These are phyloP conservation scores for Melanogaster broomeanus DNA, from an alignment of 768 basidiomycete genomes.

Conservation along the genomic window DNA sequence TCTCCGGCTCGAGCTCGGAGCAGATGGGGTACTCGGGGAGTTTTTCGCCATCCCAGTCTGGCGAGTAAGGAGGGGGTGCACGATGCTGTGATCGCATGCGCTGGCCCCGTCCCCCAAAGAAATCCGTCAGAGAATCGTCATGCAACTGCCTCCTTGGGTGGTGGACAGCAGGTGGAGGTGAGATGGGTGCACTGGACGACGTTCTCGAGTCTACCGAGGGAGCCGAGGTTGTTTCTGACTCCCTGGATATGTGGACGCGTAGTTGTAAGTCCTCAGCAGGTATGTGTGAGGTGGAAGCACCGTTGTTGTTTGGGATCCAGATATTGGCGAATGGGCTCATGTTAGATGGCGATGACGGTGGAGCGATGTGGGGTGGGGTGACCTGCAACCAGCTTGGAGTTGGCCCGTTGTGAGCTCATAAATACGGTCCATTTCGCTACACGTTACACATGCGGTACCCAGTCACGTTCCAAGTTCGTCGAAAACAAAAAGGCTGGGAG, in stretches of 20 bases:
- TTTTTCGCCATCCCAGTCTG: slow-evolving; percentile 38
- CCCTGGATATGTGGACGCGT: slow-evolving; percentile 21
- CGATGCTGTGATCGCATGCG: slow-evolving; percentile 24
- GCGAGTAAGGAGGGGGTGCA: slow-evolving; percentile 46
- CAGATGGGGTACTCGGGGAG: slow-evolving; percentile 23
- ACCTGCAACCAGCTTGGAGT: slow-evolving; percentile 11
- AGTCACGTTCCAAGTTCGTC: slow-evolving; percentile 19
- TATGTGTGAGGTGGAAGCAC: slow-evolving; percentile 3
- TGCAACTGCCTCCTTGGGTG: slow-evolving; percentile 26
- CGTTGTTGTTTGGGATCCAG: slow-evolving; percentile 4
- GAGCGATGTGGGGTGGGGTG: slow-evolving; percentile 5
- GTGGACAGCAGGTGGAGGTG: slow-evolving; percentile 20
- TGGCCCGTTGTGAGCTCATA: slow-evolving; percentile 12
- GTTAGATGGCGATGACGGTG: not conserved
- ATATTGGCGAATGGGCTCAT: slow-evolving; percentile 20
- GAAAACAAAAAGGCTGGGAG: slow-evolving; percentile 29
- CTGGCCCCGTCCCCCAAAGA: slow-evolving; percentile 31
- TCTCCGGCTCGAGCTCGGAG: slow-evolving; percentile 46
- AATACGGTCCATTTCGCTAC: slow-evolving; percentile 19
- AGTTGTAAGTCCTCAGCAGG: slow-evolving; percentile 22
- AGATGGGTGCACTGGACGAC: slow-evolving; percentile 18
- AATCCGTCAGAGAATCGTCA: slow-evolving; percentile 33
- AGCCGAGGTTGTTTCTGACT: slow-evolving; percentile 19
- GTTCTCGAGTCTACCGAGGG: slow-evolving; percentile 12
- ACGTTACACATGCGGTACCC: slow-evolving; percentile 8